phyloP scores from a whole-genome alignment of 2,329 filamentous ascomycete species.

The Penicillium sp. region DNA sequence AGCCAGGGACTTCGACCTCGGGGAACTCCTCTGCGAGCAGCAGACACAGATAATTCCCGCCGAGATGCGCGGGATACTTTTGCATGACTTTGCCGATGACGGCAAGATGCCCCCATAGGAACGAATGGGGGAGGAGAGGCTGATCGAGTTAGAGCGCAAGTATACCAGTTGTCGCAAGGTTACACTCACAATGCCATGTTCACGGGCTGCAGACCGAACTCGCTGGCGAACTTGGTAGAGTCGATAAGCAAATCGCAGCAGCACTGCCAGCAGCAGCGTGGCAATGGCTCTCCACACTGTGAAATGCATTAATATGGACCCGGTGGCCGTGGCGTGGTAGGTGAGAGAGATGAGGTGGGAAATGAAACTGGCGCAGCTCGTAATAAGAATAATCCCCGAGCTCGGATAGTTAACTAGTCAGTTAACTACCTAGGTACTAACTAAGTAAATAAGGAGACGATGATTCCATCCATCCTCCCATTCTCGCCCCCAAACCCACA shows the following conservation, averaged over 20 bases:
- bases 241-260: background rate
- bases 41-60: background rate
- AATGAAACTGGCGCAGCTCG: too few species aligned
- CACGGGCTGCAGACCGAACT: background rate
- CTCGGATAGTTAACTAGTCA: too few species aligned
- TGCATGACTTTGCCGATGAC: background rate
- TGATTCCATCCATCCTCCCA: too few species aligned
- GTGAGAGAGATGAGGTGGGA: too few species aligned
- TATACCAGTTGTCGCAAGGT: background rate
- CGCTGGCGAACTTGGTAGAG: background rate
- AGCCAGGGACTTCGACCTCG: background rate
- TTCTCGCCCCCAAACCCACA: too few species aligned
- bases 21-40: background rate
- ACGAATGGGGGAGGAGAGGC: slow-evolving; percentile 2
- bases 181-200: slow-evolving; percentile 1
- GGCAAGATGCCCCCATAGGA: slow-evolving; percentile 1
- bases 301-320: too few species aligned
- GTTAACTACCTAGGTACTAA: too few species aligned
- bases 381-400: too few species aligned
- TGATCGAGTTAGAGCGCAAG: too few species aligned
- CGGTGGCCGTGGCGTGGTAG: too few species aligned
- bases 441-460: too few species aligned
- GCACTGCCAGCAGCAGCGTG: background rate
- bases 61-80: background rate
- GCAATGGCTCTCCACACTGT: background rate